A percentile compares a stretch with the other conserved stretches of the same genome.
Evolutionary conservation across 2,329 filamentous ascomycete species (phyloP).

Genomic region (Talaromyces sp.): DNA sequence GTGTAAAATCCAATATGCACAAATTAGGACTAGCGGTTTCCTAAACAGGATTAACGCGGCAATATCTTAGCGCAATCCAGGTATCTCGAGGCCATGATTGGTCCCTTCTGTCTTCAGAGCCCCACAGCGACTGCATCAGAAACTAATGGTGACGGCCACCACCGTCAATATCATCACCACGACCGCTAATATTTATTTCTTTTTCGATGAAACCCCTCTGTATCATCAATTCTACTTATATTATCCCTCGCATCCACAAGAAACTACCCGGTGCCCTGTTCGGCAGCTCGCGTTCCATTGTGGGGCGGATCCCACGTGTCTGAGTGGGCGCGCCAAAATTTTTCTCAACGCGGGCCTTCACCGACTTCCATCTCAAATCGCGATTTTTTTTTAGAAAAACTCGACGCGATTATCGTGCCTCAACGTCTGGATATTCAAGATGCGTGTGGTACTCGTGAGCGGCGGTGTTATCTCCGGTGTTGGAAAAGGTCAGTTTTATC

Average conservation of each 20-base stretch:
- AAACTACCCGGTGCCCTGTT: background rate
- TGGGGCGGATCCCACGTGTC: background rate
- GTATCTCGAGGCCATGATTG: background rate
- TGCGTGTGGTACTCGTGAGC: slow-evolving; percentile 4
- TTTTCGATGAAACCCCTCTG: background rate
- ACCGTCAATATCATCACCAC: background rate
- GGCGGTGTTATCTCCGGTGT: slow-evolving; percentile 6
- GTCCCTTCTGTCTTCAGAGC: background rate
- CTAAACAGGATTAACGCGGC: background rate
- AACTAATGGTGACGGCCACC: background rate
- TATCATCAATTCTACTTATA: background rate
- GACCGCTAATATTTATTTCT: background rate
- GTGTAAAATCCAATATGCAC: background rate
- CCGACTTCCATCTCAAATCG: background rate
- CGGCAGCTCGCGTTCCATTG: background rate
- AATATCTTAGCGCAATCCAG: background rate
- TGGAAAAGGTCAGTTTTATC: slow-evolving; percentile 19
- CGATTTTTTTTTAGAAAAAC: background rate
- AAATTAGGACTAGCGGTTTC: background rate
- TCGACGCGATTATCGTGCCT: background rate
- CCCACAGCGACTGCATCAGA: background rate
- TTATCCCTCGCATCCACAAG: background rate
- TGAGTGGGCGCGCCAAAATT: background rate
- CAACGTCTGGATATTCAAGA: background rate
- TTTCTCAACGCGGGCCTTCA: background rate